phyloP scores from a whole-genome alignment of 345 rosid genomes.

The Geranium rotundifolium region DNA sequence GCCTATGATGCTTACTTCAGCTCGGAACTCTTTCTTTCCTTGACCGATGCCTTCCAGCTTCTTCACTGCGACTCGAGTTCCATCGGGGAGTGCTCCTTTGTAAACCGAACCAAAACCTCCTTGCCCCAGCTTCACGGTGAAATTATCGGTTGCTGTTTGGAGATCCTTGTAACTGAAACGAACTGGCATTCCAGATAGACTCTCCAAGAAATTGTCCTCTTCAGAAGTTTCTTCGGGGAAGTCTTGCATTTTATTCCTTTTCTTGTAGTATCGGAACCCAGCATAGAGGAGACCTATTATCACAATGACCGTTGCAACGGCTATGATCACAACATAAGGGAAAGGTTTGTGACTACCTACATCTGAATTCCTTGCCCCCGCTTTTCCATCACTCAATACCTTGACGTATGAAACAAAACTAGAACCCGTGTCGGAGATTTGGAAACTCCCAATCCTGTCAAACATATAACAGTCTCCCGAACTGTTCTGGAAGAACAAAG shows the following conservation, averaged over 20 bases:
- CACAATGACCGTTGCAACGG: slow-evolving; percentile 33
- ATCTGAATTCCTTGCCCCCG: slow-evolving; percentile 10
- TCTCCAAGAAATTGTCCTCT: slow-evolving; percentile 59
- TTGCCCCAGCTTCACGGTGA: slow-evolving; percentile 73
- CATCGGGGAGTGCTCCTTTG: slow-evolving; percentile 62
- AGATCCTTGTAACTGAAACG: slow-evolving; percentile 74
- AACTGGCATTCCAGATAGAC: slow-evolving; percentile 67
- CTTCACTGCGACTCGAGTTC: slow-evolving; percentile 79
- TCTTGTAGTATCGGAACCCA: slow-evolving; percentile 35
- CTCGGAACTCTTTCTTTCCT: slow-evolving; percentile 90
- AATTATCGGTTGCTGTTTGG: slow-evolving; percentile 62
- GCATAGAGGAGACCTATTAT: slow-evolving; percentile 37
- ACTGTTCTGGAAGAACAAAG: slow-evolving; percentile 54
- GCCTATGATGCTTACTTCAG: slow-evolving; percentile 87
- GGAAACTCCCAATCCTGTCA: slow-evolving; percentile 57
- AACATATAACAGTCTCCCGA: slow-evolving; percentile 68
- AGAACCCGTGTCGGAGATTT: slow-evolving; percentile 17
- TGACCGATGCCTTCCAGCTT: slow-evolving; percentile 91
- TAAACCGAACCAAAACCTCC: slow-evolving; percentile 97
- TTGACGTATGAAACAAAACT: slow-evolving; percentile 48
- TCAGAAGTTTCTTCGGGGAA: slow-evolving; percentile 42
- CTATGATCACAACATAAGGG: slow-evolving; percentile 45
- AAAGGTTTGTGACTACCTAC: slow-evolving; percentile 18
- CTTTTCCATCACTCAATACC: slow-evolving; percentile 23
- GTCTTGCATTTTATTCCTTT: slow-evolving; percentile 25